phyloP scores from a whole-genome alignment of 106 monocot species.

The Dendrobium officinale region DNA sequence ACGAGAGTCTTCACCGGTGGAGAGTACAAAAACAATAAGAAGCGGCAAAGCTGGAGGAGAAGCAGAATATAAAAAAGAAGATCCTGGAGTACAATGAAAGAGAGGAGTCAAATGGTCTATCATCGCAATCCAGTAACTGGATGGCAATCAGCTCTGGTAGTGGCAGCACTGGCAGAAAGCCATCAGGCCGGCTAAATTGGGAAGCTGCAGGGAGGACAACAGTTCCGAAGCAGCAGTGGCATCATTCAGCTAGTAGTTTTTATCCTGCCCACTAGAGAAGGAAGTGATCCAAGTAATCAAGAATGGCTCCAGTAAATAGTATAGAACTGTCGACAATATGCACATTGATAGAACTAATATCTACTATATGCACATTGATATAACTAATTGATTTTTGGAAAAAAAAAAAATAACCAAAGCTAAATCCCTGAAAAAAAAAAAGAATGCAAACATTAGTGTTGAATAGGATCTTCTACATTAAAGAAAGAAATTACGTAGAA shows the following conservation, averaged over 20 bases:
- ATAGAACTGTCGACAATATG: background rate
- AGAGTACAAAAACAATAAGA: constrained; percentile 88
- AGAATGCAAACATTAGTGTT: too few relatives aligned
- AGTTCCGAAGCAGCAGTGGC: constrained; percentile 23
- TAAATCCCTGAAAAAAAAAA: background rate
- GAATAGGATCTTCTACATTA: background rate
- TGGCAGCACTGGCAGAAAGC: background rate
- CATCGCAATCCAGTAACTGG: constrained; percentile 44
- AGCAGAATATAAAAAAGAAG: constrained; percentile 75
- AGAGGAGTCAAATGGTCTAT: constrained; percentile 64
- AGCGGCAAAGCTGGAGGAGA: constrained; percentile 88
- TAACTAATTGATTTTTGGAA: background rate
- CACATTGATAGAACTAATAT: background rate
- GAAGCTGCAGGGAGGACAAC: constrained; percentile 37
- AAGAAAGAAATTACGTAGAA: background rate
- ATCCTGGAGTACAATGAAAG: constrained; percentile 97
- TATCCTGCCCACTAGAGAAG: constrained; percentile 69
- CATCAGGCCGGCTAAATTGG: constrained; percentile 50
- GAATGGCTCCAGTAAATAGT: constrained; percentile 1
- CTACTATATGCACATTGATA: background rate
- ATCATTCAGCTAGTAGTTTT: constrained; percentile 34
- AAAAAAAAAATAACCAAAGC: background rate
- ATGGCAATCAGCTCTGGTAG: constrained; percentile 25
- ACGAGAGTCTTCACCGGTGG: constrained; percentile 64
- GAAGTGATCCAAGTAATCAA: constrained; percentile 23